A percentile compares a stretch with the other conserved stretches of the same genome.
Evolutionary conservation across 129 eudicot species (phyloP).

Genomic region (Lactuca sativa): DNA sequence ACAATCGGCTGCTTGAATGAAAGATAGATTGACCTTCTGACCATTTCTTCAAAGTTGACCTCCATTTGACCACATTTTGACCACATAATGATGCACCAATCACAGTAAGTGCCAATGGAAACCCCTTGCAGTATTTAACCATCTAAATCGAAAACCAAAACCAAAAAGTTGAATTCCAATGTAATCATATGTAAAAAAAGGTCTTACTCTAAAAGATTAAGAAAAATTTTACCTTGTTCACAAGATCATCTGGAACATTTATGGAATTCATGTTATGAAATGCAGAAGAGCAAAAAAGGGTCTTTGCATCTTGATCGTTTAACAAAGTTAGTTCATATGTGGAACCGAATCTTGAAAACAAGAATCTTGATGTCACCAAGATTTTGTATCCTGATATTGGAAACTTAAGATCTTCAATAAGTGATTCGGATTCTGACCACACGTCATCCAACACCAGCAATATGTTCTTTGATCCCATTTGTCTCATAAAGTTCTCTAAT

Average conservation of each 20-base stretch:
- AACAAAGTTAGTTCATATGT: slow-evolving; percentile 34
- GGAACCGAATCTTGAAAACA: slow-evolving; percentile 31
- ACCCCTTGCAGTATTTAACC: slow-evolving; percentile 44
- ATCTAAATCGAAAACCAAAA: slow-evolving; percentile 28
- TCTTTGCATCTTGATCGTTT: slow-evolving; percentile 39
- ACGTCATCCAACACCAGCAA: slow-evolving; percentile 61
- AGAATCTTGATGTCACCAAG: slow-evolving; percentile 50
- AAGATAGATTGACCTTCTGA: slow-evolving; percentile 35
- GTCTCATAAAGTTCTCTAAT: slow-evolving; percentile 26
- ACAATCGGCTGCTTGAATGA: slow-evolving; percentile 23
- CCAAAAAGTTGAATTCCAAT: neutral
- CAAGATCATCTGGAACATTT: slow-evolving; percentile 38
- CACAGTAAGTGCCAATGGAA: slow-evolving; percentile 47
- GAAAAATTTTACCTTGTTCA: slow-evolving; percentile 36
- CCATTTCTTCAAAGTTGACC: slow-evolving; percentile 23
- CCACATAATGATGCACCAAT: slow-evolving; percentile 43
- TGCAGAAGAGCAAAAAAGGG: slow-evolving; percentile 45
- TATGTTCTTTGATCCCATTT: slow-evolving; percentile 21
- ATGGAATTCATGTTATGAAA: slow-evolving; percentile 20
- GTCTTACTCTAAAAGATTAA: neutral
- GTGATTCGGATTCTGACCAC: slow-evolving; percentile 37
- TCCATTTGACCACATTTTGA: slow-evolving; percentile 33
- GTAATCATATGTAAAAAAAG: neutral
- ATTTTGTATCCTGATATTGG: slow-evolving; percentile 31
- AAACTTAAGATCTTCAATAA: slow-evolving; percentile 33